Evolutionary conservation across 306 rosid species (phyloP).

Genomic region (Cercis canadensis): DNA sequence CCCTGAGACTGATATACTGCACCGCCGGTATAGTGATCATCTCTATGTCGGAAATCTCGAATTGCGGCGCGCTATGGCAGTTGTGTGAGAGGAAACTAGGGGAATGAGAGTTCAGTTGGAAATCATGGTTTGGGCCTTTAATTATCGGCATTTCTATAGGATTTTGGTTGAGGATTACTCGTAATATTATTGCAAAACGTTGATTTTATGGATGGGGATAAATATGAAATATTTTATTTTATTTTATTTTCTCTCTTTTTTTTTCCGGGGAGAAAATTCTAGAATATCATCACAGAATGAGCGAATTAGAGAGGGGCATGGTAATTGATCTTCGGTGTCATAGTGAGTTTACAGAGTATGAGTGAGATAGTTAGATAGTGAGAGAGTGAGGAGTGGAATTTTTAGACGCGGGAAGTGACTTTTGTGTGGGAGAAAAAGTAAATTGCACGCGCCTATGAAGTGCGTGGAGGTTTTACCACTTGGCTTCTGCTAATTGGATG

Average conservation of each 20-base stretch:
- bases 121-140: not conserved
- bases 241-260: too few relatives aligned
- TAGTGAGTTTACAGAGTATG: not conserved
- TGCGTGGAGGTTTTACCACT: too few relatives aligned
- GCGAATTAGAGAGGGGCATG: too few relatives aligned
- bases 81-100: slow-evolving; percentile 38
- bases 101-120: slow-evolving; percentile 15
- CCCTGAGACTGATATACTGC: slow-evolving; percentile 62
- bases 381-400: not conserved
- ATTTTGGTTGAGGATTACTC: not conserved
- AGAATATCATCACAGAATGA: not conserved
- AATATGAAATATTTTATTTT: not conserved
- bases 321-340: not conserved
- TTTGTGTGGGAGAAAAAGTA: too few relatives aligned
- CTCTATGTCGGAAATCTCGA: slow-evolving; percentile 41
- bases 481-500: too few relatives aligned
- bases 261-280: not conserved
- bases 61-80: slow-evolving; percentile 25
- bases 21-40: slow-evolving; percentile 35
- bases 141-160: slow-evolving; percentile 18
- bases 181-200: not conserved
- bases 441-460: too few relatives aligned
- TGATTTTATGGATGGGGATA: not conserved
- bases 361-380: not conserved
- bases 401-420: slow-evolving; percentile 3